Evolutionary conservation across 768 basidiomycete genomes (phyloP).

Genomic region (Gloeophyllum trabeum): DNA sequence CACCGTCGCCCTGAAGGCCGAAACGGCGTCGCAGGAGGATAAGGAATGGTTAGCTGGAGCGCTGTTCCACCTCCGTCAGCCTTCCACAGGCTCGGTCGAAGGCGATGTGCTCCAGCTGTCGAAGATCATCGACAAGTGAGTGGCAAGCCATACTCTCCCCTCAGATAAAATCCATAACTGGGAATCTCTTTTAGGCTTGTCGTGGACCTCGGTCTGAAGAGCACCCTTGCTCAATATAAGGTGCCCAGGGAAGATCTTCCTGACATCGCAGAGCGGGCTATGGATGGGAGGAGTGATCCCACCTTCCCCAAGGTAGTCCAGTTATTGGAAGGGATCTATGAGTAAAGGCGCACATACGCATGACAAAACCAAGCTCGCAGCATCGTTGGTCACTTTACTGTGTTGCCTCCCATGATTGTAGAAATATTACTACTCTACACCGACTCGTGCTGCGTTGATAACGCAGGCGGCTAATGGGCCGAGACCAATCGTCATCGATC

Average conservation of each 20-base stretch:
- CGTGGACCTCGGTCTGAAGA: conserved; percentile 41
- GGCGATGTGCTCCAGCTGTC: conserved; percentile 50
- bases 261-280: conserved; percentile 37
- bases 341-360: too few relatives aligned
- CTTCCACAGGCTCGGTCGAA: conserved; percentile 52
- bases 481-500: too few relatives aligned
- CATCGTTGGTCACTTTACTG: too few relatives aligned
- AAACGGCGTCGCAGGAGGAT: conserved; percentile 45
- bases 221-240: conserved; percentile 46
- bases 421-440: too few relatives aligned
- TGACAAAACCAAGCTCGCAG: too few relatives aligned
- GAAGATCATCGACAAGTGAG: conserved; percentile 42
- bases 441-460: too few relatives aligned
- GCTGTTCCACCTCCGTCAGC: conserved; percentile 45
- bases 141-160: conserved; percentile 1
- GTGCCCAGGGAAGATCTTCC: conserved; percentile 47
- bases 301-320: conserved; percentile 29
- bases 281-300: conserved; percentile 31
- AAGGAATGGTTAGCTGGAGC: conserved; percentile 47
- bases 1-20: conserved; percentile 47
- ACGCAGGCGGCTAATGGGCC: too few relatives aligned
- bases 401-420: too few relatives aligned
- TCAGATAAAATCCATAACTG: neutral
- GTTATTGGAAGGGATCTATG: conserved; percentile 37
- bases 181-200: conserved; percentile 36